phyloP scores from a whole-genome alignment of 306 rosid genomes.

The Vigna angularis region DNA sequence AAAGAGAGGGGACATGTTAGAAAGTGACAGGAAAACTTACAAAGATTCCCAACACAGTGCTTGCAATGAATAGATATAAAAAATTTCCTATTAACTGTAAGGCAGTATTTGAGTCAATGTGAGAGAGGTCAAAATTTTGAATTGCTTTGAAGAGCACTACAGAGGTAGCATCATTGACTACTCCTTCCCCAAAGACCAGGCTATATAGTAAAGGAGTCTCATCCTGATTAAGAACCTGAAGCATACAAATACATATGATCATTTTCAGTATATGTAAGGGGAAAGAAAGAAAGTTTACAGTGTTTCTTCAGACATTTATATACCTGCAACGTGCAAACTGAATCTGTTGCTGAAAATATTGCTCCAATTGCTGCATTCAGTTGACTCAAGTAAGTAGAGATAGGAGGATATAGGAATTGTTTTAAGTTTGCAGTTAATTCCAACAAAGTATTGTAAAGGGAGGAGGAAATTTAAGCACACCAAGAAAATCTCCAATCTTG shows the following conservation, averaged over 20 bases:
- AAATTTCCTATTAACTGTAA: constrained; percentile 72
- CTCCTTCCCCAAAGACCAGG: constrained; percentile 95
- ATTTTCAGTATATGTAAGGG: not conserved
- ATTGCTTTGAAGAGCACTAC: constrained; percentile 96
- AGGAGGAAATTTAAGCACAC: constrained; percentile 51
- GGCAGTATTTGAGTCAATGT: constrained; percentile 72
- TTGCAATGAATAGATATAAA: constrained; percentile 69
- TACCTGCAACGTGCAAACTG: constrained; percentile 97
- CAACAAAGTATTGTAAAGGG: constrained; percentile 10
- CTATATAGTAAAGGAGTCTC: constrained; percentile 86
- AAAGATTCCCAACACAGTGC: constrained; percentile 74
- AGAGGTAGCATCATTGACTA: constrained; percentile 96
- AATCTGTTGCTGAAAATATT: constrained; percentile 94
- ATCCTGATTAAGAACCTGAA: constrained; percentile 93
- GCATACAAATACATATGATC: not conserved
- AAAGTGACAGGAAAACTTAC: constrained; percentile 59
- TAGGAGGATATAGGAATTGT: constrained; percentile 23
- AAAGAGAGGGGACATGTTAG: not conserved
- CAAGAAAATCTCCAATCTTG: constrained; percentile 89
- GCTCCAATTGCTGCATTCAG: constrained; percentile 89
- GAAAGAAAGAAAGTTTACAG: not conserved
- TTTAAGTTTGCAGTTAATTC: constrained; percentile 2
- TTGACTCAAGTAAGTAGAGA: constrained; percentile 25
- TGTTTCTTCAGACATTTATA: constrained; percentile 39
- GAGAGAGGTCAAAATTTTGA: constrained; percentile 88